These are phyloP conservation scores for Agapanthus africanus DNA, from an alignment of 106 monocot species.

Conservation along the genomic window DNA sequence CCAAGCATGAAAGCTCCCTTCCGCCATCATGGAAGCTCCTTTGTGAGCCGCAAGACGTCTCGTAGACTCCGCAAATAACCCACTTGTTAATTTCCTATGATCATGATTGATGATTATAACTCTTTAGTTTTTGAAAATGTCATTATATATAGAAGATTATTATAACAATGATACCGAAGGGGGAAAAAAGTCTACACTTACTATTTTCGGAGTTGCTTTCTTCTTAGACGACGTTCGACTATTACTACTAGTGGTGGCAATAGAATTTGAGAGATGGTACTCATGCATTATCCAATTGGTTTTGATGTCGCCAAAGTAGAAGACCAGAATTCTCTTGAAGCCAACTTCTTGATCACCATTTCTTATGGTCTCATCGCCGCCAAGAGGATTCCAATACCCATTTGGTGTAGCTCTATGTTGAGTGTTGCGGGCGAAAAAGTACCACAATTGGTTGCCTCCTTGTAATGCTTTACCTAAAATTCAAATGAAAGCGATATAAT, in stretches of 20 bases:
- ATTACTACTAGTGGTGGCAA: slow-evolving; percentile 5
- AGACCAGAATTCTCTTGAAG: slow-evolving; percentile 52
- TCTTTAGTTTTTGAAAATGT: not conserved
- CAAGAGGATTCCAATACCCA: slow-evolving; percentile 50
- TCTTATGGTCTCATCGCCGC: slow-evolving; percentile 38
- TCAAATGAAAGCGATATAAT: not conserved
- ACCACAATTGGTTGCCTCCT: slow-evolving; percentile 51
- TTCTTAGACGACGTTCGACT: slow-evolving; percentile 26
- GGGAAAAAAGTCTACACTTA: slow-evolving; percentile 9
- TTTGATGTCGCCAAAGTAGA: slow-evolving; percentile 38
- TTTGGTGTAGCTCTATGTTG: slow-evolving; percentile 28
- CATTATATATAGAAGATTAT: not conserved
- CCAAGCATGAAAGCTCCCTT: slow-evolving; percentile 76
- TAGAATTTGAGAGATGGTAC: slow-evolving; percentile 46
- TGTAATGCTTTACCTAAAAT: slow-evolving; percentile 66
- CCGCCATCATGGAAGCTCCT: slow-evolving; percentile 39
- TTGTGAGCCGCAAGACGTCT: slow-evolving; percentile 37
- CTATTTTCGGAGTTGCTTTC: slow-evolving; percentile 21
- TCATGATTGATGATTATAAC: not conserved
- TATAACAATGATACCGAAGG: not conserved
- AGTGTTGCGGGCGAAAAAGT: slow-evolving; percentile 57
- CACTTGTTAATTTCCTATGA: slow-evolving; percentile 48
- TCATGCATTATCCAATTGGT: slow-evolving; percentile 92
- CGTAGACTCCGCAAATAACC: slow-evolving; percentile 72
- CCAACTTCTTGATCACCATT: slow-evolving; percentile 32